Base-by-base conservation (phyloP, 306 rosid species). In the Erythrophleum fordii region DNA sequence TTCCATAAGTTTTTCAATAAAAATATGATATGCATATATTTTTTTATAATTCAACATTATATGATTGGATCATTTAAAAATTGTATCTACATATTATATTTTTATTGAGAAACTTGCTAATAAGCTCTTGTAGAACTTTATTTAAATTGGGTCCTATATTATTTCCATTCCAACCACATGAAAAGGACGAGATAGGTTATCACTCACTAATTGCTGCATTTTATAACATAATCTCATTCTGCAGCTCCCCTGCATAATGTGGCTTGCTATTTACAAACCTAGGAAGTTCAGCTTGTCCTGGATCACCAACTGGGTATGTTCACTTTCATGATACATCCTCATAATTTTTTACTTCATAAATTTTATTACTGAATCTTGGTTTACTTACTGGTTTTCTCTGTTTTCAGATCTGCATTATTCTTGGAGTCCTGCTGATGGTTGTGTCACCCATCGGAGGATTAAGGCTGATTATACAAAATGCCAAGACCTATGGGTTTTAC, bases 181-280 rank as follows among this genome's bases (percentile, higher is more conserved):
- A 4, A 31, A 31, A 31, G 11, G 13, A 26, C 3, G 39, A 5
- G 37, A 26, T 26, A 13, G 66, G 18, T 41, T 17, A 5, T 68
- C 53, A 42, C 46, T 68, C 28, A 76, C 45, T 64, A 0, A 78
- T n/a, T n/a, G n/a, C 22, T 60, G 1, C 6, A 37, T 45, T 51
- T 48, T 28, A 35, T 46, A 22, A 64, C 82, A 34, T 11, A 0
- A 62, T 51, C 18, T 80, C 34, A 5, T 66, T 85, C 13, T 70
- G 5, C 86, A 91, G 98, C 95, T 90, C 42, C 95, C 98, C 10
- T 89, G 95, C 66, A 53, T 87, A 8, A 91, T 93, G 74, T 93
- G 98, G 94, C 94, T 93, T 9, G 61, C 81, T 45, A 46, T 90
- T 44, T 87, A 80, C 80, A 93, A 91, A 73, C 98, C 97, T 5